phyloP scores from a whole-genome alignment of 345 rosid genomes.

The Firmiana major region DNA sequence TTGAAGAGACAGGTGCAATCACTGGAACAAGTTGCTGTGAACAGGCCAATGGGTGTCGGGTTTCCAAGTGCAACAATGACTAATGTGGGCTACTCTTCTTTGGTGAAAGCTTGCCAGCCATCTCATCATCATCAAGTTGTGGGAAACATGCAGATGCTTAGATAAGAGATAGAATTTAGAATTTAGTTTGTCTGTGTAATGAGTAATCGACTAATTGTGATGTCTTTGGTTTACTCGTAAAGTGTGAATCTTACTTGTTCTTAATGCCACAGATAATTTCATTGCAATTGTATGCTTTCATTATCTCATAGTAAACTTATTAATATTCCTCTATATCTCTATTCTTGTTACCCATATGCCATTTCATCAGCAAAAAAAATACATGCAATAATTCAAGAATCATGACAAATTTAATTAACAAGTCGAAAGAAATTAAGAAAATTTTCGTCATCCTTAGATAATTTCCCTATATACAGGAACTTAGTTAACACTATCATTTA shows the following conservation, averaged over 20 bases:
- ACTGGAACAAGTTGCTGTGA: slow-evolving; percentile 58
- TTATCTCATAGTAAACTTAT: background rate
- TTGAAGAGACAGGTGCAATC: slow-evolving; percentile 81
- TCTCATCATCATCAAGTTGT: slow-evolving; percentile 40
- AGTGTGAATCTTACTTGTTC: slow-evolving; percentile 3
- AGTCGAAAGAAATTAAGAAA: background rate
- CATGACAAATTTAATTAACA: background rate
- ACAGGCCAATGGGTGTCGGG: slow-evolving; percentile 32
- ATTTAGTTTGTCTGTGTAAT: background rate
- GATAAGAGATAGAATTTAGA: slow-evolving; percentile 21
- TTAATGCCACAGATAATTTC: background rate
- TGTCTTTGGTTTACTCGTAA: slow-evolving; percentile 11
- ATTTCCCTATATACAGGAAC: background rate
- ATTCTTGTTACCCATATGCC: background rate
- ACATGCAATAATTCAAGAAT: background rate
- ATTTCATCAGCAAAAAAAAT: background rate
- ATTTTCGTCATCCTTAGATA: background rate
- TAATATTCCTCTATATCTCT: background rate
- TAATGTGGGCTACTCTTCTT: slow-evolving; percentile 36
- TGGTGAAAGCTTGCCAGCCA: slow-evolving; percentile 49
- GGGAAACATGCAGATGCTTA: slow-evolving; percentile 59
- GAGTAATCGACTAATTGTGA: background rate
- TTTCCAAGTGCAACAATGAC: slow-evolving; percentile 31
- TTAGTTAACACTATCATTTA: no score
- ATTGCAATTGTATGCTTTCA: slow-evolving; percentile 2